A percentile compares a stretch with the other conserved stretches of the same genome.
These are phyloP conservation scores for Didymellaceae sp. DNA, from an alignment of 2,329 filamentous ascomycete species.

Conservation along the genomic window DNA sequence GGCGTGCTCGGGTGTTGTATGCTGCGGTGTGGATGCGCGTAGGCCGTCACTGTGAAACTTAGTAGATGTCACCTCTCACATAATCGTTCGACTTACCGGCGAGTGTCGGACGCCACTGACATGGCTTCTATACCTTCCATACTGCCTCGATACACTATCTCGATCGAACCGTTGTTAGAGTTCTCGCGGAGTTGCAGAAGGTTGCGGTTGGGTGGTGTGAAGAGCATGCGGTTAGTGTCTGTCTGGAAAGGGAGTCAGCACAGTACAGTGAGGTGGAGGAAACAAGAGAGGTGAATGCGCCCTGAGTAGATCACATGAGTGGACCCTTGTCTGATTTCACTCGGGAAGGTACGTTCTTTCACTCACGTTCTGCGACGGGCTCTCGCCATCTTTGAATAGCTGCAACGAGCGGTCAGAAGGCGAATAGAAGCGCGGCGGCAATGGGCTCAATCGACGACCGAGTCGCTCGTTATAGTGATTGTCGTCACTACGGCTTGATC, in stretches of 20 bases:
- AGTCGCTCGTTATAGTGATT: slow-evolving; percentile 12
- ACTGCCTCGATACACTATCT: slow-evolving; percentile 36
- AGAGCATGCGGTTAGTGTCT: slow-evolving; percentile 32
- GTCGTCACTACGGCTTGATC: slow-evolving; percentile 26
- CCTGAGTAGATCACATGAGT: too few relatives aligned
- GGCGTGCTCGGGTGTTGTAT: neutral
- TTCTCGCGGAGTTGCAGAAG: slow-evolving; percentile 14
- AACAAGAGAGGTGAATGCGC: too few relatives aligned
- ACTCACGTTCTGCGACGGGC: slow-evolving; percentile 45
- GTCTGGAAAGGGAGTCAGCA: slow-evolving; percentile 30
- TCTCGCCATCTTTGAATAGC: slow-evolving; percentile 28
- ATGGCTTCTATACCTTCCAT: slow-evolving; percentile 30
- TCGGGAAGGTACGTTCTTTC: neutral
- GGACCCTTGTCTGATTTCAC: too few relatives aligned
- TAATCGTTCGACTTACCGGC: too few relatives aligned
- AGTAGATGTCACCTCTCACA: too few relatives aligned
- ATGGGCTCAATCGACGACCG: slow-evolving; percentile 9
- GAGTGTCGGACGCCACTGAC: too few relatives aligned
- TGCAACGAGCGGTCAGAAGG: slow-evolving; percentile 31
- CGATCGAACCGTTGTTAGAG: slow-evolving; percentile 29
- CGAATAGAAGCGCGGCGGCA: slow-evolving; percentile 43
- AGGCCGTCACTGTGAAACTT: neutral
- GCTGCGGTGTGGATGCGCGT: neutral
- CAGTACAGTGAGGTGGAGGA: neutral
- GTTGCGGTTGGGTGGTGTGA: slow-evolving; percentile 21